A percentile compares a stretch with the other conserved stretches of the same genome.
phyloP scores from a whole-genome alignment of 169 alveolate species.

The Perkinsus olseni region DNA sequence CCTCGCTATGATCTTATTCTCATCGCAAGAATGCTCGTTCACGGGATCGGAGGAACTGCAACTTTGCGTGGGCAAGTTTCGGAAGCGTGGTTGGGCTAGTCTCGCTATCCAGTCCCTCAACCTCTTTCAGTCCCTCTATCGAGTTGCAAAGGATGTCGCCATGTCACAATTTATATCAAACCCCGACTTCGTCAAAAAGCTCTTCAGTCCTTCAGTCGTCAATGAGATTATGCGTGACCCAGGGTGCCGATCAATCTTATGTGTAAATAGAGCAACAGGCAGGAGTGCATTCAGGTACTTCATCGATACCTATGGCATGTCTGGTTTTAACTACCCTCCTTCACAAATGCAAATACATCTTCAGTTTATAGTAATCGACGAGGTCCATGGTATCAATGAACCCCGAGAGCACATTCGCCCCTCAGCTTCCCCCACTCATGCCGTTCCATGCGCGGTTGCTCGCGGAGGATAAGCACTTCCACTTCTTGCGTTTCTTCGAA shows the following conservation, averaged over 20 bases:
- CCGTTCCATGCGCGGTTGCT: background rate
- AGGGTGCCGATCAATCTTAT: background rate
- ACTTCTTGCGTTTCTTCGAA: background rate
- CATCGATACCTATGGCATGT: background rate
- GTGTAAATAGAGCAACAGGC: too few species aligned
- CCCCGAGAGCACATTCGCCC: too few species aligned
- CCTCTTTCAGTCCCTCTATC: background rate
- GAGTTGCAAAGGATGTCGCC: background rate
- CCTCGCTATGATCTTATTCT: too few species aligned
- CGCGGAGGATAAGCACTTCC: background rate
- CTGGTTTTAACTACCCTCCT: background rate
- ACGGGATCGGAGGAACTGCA: too few species aligned
- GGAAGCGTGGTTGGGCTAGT: background rate
- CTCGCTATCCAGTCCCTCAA: background rate
- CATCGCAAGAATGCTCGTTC: too few species aligned
- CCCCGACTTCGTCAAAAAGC: background rate
- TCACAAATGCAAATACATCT: background rate
- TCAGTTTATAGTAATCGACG: background rate
- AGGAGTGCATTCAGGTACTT: background rate
- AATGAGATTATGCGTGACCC: background rate
- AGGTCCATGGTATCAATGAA: background rate
- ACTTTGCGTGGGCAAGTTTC: too few species aligned
- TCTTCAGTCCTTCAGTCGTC: background rate
- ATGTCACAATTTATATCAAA: background rate
- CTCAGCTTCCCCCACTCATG: background rate